These are phyloP conservation scores for Saturnispora silvae DNA, from an alignment of 805 yeast genomes.

Conservation along the genomic window DNA sequence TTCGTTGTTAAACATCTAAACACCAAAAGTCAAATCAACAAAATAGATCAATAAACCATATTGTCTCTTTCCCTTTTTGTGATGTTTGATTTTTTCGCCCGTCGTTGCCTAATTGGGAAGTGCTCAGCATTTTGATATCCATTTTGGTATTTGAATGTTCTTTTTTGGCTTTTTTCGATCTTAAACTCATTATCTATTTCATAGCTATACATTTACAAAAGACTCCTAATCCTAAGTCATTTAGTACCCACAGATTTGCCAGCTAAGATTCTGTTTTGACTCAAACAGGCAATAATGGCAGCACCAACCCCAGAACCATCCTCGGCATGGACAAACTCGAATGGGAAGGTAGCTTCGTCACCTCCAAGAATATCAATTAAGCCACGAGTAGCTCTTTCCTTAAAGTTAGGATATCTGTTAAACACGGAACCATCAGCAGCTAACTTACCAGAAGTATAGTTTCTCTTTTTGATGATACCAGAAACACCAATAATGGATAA, in stretches of 20 bases:
- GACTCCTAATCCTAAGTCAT: too few species aligned
- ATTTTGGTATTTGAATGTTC: too few species aligned
- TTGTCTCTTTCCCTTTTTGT: too few species aligned
- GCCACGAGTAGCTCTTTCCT: constrained; percentile 79
- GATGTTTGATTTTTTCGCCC: constrained; percentile 2
- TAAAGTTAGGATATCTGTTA: constrained; percentile 88
- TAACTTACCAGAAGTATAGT: constrained; percentile 65
- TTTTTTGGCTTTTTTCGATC: too few species aligned
- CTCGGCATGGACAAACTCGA: constrained; percentile 34
- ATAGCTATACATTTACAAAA: too few species aligned
- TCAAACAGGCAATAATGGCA: constrained; percentile 92
- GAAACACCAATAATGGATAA: constrained; percentile 92
- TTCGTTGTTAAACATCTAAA: background rate
- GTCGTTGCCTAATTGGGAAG: background rate
- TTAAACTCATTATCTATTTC: too few species aligned
- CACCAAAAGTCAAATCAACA: too few species aligned
- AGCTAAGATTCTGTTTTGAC: constrained; percentile 62
- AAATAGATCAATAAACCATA: too few species aligned
- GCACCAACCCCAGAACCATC: constrained; percentile 99
- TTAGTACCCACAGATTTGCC: constrained; percentile 38
- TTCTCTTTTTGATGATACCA: constrained; percentile 83
- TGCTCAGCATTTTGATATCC: constrained; percentile 1
- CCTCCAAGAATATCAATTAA: constrained; percentile 65
- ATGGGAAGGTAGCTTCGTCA: constrained; percentile 18
- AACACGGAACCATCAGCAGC: constrained; percentile 97